Evolutionary conservation across 208 protist species (phyloP).

Genomic region (Zelonia costaricensis): DNA sequence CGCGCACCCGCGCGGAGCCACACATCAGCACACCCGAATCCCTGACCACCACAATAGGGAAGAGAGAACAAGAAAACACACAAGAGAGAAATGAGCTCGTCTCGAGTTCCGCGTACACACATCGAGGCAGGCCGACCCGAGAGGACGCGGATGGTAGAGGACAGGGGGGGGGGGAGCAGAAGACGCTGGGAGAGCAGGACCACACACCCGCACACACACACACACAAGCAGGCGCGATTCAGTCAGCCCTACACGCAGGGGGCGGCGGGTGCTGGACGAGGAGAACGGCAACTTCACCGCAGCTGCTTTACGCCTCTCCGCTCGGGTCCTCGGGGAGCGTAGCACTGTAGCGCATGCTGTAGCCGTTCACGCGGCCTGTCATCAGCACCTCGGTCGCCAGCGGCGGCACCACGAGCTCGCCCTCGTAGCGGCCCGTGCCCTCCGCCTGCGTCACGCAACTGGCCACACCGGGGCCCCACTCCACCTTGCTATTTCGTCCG

Average conservation of each 20-base stretch:
- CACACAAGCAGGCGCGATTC: neutral
- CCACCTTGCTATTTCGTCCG: slow-evolving; percentile 12
- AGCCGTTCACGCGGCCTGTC: slow-evolving; percentile 22
- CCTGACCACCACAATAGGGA: neutral
- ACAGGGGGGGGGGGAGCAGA: no score
- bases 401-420: slow-evolving; percentile 24
- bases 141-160: no score
- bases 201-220: neutral
- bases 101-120: no score
- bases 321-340: neutral
- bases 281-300: no score
- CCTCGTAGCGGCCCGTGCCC: slow-evolving; percentile 12
- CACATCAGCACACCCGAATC: no score
- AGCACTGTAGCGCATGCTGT: slow-evolving; percentile 26
- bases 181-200: neutral
- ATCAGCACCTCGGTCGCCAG: slow-evolving; percentile 29
- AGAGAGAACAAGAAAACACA: neutral
- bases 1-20: no score
- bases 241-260: no score
- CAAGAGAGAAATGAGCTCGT: neutral
- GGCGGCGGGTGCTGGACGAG: no score
- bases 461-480: slow-evolving; percentile 13
- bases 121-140: no score
- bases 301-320: no score
- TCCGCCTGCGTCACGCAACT: slow-evolving; percentile 14